Evolutionary conservation across 2,329 filamentous ascomycete genomes (phyloP), one percentile per base, ranked within the genome.

Genomic region (Penicillium digitatum): DNA sequence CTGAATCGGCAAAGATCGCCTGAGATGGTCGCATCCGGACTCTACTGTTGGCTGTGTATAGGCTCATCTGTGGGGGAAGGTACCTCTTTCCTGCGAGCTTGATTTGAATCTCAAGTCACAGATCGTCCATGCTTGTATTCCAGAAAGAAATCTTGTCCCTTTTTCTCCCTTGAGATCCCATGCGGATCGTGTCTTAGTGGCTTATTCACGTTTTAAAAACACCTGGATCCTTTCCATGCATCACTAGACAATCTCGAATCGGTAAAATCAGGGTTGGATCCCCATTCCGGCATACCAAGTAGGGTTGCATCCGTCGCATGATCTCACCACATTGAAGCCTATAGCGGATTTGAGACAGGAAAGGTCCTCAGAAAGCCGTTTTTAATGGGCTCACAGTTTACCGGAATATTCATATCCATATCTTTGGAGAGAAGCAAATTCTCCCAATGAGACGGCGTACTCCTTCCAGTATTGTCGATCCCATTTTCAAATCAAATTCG

Each of bases 11-110:
- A 58, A 50, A 18, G 61, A 63, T 63, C 59, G 34, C 16, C 34
- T 31, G 46, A 31, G 46, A 53, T 38, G 43, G 60, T 62, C 62
- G 60, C 60, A 63, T 62, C 48, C 48, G 51, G 34, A 5, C 5
- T 31, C 16, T 29, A n/a, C n/a, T n/a, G n/a, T 26, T 24, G 38
- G 11, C 40, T 55, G n/a, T 16, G 6, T 29, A n/a, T 20, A 32
- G 37, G 18, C 48, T 55, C 52, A 52, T 55, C 48, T 39, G 34
- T 20, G 47, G 52, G 18, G 22, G 12, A n/a, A 3, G 11, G 24
- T 38, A 47, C 3, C 12, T 31, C 16, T 27, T 6, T 32, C 27
- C 12, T 1, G 26, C 42, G 18, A 20, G 42, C 27, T 22, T 45
- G 11, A 24, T 22, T 24, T n/a, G 27, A 32, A 24, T 45, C 5